Evolutionary conservation across 2,329 filamentous ascomycete species (phyloP).

Genomic region (Phyllosticta paracitricarpa): DNA sequence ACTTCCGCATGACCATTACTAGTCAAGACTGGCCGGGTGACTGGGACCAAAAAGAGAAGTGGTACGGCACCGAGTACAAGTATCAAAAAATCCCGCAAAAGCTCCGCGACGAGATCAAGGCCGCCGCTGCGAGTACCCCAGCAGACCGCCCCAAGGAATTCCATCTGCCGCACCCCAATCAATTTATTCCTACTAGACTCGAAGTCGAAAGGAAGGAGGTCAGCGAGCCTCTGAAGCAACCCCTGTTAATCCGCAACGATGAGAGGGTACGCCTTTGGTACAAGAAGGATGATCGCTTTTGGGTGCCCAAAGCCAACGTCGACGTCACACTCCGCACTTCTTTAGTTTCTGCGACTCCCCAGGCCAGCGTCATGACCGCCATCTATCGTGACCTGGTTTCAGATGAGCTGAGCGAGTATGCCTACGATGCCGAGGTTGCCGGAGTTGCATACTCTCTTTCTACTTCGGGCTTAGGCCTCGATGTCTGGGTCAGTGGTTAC

Average conservation of each 20-base stretch:
- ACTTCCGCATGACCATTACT: conserved; percentile 75
- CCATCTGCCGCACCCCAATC: conserved; percentile 84
- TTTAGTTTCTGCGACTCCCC: conserved; percentile 66
- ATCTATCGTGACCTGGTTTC: conserved; percentile 79
- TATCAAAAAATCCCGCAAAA: conserved; percentile 68
- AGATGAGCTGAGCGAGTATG: conserved; percentile 84
- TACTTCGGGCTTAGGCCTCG: conserved; percentile 61
- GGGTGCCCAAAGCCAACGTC: conserved; percentile 90
- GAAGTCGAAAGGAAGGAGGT: conserved; percentile 93
- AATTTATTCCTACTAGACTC: conserved; percentile 87
- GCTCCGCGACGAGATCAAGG: conserved; percentile 60
- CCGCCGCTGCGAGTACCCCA: conserved; percentile 49
- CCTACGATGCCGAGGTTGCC: conserved; percentile 90
- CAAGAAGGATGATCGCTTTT: conserved; percentile 98
- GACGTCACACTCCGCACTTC: conserved; percentile 72
- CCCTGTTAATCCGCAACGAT: conserved; percentile 79
- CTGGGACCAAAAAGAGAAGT: conserved; percentile 85
- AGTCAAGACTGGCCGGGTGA: conserved; percentile 74
- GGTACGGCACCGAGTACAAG: conserved; percentile 95
- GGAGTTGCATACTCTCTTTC: conserved; percentile 76
- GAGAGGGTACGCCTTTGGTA: conserved; percentile 76
- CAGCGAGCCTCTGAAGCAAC: conserved; percentile 60
- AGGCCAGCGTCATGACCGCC: conserved; percentile 65
- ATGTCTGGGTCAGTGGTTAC: conserved; percentile 76
- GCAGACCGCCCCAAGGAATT: conserved; percentile 57